These are phyloP conservation scores for Penicillium expansum DNA, from an alignment of 2,329 filamentous ascomycete species.

Conservation along the genomic window DNA sequence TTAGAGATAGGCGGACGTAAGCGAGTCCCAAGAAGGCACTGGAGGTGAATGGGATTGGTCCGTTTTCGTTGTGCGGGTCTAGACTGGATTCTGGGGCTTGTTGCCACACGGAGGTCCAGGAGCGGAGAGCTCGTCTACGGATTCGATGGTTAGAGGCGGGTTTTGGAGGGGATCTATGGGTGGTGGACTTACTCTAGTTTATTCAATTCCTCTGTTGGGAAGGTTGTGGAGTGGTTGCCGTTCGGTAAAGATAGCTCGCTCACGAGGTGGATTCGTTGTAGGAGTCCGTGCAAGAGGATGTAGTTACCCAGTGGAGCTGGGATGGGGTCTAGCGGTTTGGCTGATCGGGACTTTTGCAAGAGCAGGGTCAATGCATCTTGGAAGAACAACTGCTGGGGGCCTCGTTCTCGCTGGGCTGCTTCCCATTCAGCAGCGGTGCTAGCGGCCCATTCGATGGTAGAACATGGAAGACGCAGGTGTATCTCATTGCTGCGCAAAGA, in stretches of 20 bases:
- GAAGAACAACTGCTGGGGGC: conserved; percentile 33
- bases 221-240: conserved; percentile 29
- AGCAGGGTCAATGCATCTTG: conserved; percentile 35
- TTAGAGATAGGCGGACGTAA: conserved; percentile 34
- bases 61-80: conserved; percentile 35
- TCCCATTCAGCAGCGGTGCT: conserved; percentile 34
- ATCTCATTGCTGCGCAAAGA: conserved; percentile 39
- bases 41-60: conserved; percentile 36
- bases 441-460: conserved; percentile 38
- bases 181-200: conserved; percentile 30
- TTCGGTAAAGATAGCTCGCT: conserved; percentile 34
- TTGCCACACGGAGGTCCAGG: conserved; percentile 39
- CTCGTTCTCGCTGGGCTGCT: conserved; percentile 26
- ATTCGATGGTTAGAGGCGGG: background rate
- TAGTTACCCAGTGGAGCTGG: conserved; percentile 62
- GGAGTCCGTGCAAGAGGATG: conserved; percentile 67
- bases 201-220: conserved; percentile 35
- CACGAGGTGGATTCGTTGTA: conserved; percentile 61
- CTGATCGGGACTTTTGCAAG: conserved; percentile 30
- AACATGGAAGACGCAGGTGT: conserved; percentile 38
- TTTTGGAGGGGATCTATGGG: background rate
- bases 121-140: conserved; percentile 31
- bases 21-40: conserved; percentile 33
- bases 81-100: conserved; percentile 37
- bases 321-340: conserved; percentile 31